Base-by-base conservation (phyloP, 2,329 filamentous ascomycete genomes). In the Cephalotrichum gorgonifer region DNA sequence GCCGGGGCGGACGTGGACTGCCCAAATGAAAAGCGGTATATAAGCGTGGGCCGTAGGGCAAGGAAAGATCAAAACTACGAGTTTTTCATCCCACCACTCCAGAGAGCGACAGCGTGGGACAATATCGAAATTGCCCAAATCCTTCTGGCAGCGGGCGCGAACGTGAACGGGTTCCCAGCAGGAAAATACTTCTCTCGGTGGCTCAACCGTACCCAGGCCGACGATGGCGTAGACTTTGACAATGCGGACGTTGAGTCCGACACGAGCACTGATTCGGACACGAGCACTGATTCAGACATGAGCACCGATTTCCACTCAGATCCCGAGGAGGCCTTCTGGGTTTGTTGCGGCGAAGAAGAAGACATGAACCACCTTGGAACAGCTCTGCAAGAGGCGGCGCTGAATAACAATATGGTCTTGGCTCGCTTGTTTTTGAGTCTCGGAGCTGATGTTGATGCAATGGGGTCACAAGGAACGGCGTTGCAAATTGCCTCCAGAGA, bases 131-230 rank as follows among this genome's bases (percentile, higher is more conserved):
- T 61, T 1, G 57, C 64, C 4, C 50, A 54, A 12, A 51, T 54
- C 38, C 59, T 71, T 7, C 52, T 69, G 42, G 56, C 59, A 2
- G 53, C 51, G 4, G 68, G 68, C 12, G 67, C 66, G 6, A 52
- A 69, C 14, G 49, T 70, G 14, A 61, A 71, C 35, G 35, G 35
- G 15, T 39, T 39, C 20, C 35, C 35, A 15, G 35, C 7, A 39
- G 20, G 20, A n/a, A 39, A n/a, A 15, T 39, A 39, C 35, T 39
- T 39, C 35, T 39, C 35, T 39, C 35, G 15, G 35, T 39, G 35
- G 20, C 20, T 39, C 15, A 22, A 22, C 15, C 20, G 35, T 39
- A 39, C 35, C 35, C 35, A 39, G 35, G 35, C 35, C 35, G 35
- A 39, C 35, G n/a, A 22, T 15, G 20, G 35, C 35, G 35, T 6